Evolutionary conservation across 768 basidiomycete genomes (phyloP), one percentile per base, ranked within the genome.

Genomic region (Pleurotus eryngii): DNA sequence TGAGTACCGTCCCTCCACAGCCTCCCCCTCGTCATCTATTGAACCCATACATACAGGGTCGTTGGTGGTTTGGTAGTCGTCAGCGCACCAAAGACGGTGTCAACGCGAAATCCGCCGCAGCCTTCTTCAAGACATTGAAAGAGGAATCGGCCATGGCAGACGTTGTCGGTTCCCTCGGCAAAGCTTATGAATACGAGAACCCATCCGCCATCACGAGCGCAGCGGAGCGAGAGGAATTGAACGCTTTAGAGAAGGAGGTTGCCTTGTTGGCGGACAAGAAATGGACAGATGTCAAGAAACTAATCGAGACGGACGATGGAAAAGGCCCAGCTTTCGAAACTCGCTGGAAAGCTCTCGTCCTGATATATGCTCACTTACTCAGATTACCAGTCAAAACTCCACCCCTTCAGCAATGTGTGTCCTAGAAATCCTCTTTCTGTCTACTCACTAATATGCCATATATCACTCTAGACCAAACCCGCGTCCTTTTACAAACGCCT

Each of bases 51-150:
- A 43, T 51, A 6, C 63, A 88, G 87, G 90, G 93, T 12, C 83
- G 86, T 35, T 98, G 97, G 97, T 99, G 97, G 97, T 99, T 98
- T 66, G 92, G 93, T 3, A 91, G 86, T 63, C 81, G 90, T 57
- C 79, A 85, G 61, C 87, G 83, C 71, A 99, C 97, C 14, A 95
- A 97, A 70, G 97, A 99, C 61, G 93, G 94, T 42, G 80, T 97
- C 56, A 77, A 92, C 59, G 84, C 87, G 20, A 77, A 76, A 40
- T 91, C 93, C 0, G 96, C 96, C 2, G 85, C 92, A 27, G 76
- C 80, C 0, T 94, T 94, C 76, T 99, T 97, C 86, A 92, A 89
- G 68, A 76, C 80, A 3, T 63, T 98, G n/a, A 83, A 80, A 26
- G 96, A 99, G 66, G 85, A 88, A 22, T 86, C 89, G 6, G 79